Percentiles rank a stretch among this genome's conserved stretches.
Evolutionary conservation across 306 rosid genomes (phyloP).

Genomic region (Trifolium subterraneum): DNA sequence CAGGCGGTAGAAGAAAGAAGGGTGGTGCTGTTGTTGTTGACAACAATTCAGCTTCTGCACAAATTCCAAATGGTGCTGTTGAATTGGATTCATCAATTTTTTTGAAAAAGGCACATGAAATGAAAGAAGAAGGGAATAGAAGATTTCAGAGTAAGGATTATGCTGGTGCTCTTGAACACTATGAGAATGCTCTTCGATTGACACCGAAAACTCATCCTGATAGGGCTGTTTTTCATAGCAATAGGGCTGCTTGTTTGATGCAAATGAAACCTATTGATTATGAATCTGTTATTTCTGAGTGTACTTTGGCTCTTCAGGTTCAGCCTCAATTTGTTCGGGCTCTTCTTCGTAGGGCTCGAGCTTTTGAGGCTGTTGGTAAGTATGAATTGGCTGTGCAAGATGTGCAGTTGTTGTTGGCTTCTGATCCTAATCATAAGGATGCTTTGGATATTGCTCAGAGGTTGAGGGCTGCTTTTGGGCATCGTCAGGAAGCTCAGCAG

Average conservation of each 20-base stretch:
- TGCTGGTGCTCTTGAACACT: constrained; percentile 86
- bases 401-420: constrained; percentile 72
- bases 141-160: constrained; percentile 85
- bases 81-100: constrained; percentile 80
- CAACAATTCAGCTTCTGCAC: constrained; percentile 43
- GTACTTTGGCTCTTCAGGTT: constrained; percentile 90
- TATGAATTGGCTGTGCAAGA: constrained; percentile 88
- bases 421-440: constrained; percentile 76
- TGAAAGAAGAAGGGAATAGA: constrained; percentile 89
- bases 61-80: constrained; percentile 66
- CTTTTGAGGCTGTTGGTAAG: constrained; percentile 82
- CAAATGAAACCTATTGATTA: constrained; percentile 95
- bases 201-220: constrained; percentile 85
- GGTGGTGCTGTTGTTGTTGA: constrained; percentile 63
- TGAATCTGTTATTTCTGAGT: constrained; percentile 84
- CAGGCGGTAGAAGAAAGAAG: constrained; percentile 90
- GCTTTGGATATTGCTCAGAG: constrained; percentile 88
- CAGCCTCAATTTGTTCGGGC: constrained; percentile 86
- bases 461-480: constrained; percentile 74
- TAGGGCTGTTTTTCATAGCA: constrained; percentile 90
- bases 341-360: constrained; percentile 84
- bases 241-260: constrained; percentile 91
- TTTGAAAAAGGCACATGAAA: constrained; percentile 90
- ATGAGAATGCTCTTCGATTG: constrained; percentile 81
- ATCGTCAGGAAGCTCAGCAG: constrained; percentile 87